Evolutionary conservation across 169 alveolate genomes (phyloP), one percentile per base, ranked within the genome.

Genomic region (Plasmodium inui): DNA sequence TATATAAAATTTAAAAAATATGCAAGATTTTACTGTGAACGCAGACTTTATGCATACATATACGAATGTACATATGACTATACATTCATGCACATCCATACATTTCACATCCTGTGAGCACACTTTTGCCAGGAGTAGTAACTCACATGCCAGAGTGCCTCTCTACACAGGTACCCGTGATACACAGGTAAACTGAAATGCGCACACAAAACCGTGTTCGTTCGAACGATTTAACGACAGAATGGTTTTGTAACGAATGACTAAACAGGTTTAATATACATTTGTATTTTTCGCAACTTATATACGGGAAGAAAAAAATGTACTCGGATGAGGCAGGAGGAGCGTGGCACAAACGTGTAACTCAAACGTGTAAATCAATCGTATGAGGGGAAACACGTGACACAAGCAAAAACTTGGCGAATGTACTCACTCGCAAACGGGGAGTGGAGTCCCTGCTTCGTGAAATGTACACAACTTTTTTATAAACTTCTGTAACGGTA

Each of bases 401-500:
- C 12, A 61, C 32, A 4, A 14, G 74, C 32, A 61, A n/a, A 61
- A 61, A 61, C 74, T 1, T 9, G 32, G 74, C 28, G 74, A 61
- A 61, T 61, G 32, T 61, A 61, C 30, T n/a, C 28, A 61, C 4
- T 61, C 22, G 74, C 74, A 61, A 61, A 61, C 32, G 74, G 34
- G 32, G 4, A 26, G 22, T 50, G 30, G 28, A 22, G 78, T 30
- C 39, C 55, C 34, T 3, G 10, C 39, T 81, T 50, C 39, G 30
- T 7, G 14, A 61, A n/a, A 19, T 61, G 8, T n/a, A 26, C 74
- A 61, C 6, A 61, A 61, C 74, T 61, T 61, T 61, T 61, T 61
- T 9, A 14, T 61, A 61, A 81, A 53, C 74, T 81, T 81, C 34
- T 17, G 46, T 53, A 81, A 81, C 67, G 61, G 46, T 81, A 61